These are phyloP conservation scores for Stephanodiscus minutulus DNA, from an alignment of 108 stramenopile species.

Conservation along the genomic window DNA sequence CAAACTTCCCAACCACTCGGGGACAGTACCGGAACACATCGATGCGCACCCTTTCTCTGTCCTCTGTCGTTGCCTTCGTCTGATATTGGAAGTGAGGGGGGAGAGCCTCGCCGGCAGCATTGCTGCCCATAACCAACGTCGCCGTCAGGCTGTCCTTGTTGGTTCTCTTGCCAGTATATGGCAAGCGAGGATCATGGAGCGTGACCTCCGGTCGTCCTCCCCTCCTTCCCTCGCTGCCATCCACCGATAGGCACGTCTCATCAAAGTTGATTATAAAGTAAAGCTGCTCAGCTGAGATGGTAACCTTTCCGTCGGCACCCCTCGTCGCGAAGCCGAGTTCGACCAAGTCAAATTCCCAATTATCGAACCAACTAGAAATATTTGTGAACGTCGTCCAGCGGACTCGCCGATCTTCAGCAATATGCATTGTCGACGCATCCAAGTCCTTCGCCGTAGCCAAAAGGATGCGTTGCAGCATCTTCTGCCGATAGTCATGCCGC, in stretches of 20 bases:
- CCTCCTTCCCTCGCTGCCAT: not conserved
- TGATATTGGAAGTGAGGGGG: not conserved
- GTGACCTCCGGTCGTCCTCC: not conserved
- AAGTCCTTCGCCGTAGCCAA: too few species aligned
- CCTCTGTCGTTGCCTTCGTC: not conserved
- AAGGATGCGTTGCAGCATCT: too few species aligned
- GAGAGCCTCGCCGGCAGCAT: constrained; percentile 5
- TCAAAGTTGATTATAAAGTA: constrained; percentile 3
- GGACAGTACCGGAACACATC: not conserved
- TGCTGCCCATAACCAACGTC: not conserved
- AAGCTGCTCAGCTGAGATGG: not conserved
- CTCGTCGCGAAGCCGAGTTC: not conserved
- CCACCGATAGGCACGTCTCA: constrained; percentile 8
- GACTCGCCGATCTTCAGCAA: too few species aligned
- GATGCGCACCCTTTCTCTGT: not conserved
- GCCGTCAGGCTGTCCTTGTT: not conserved
- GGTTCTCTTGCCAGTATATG: not conserved
- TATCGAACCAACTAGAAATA: not conserved
- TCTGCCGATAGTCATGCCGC: too few species aligned
- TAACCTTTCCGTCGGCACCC: not conserved
- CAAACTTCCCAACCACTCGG: not conserved
- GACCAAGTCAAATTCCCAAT: constrained; percentile 5
- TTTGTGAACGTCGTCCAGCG: constrained; percentile 12
- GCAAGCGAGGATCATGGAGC: not conserved
- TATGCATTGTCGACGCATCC: too few species aligned